Evolutionary conservation across 345 rosid species (phyloP), one percentile per base, ranked within the genome.

Genomic region (Corymbia maculata): DNA sequence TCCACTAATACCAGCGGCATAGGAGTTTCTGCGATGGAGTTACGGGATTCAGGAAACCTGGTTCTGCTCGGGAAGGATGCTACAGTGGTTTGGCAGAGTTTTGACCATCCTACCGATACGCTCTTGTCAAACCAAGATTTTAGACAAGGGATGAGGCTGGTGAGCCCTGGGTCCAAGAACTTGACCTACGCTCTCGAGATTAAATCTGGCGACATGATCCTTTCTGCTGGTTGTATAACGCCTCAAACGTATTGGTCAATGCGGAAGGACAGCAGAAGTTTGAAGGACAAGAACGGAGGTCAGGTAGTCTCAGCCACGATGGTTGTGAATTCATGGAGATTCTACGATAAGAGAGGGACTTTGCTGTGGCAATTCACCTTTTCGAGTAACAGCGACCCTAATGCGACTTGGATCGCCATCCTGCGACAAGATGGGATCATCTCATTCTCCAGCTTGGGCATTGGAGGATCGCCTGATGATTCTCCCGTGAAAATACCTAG

Each of bases 231-330:
- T 61, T 94, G 90, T 90, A 87, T 53, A 44, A 92, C 93, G 52
- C 95, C 94, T 24, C 97, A 97, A 90, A 94, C 94, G 6, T 98
- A 97, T 89, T 98, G 99, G 99, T 95, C 97, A 6, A 90, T 96
- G 92, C 86, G 88, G 50, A 93, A 82, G 14, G 98, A 96, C 1
- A 87, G 53, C 4, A 86, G 90, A 24, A 94, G 10, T 42, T 92
- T 88, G 89, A 90, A 93, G 70, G 91, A 97, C 88, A 90, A 92
- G 88, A 90, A 22, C 5, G 95, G 95, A 6, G 95, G 94, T 22
- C 84, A 52, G 24, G 94, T 93, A 70, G 88, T 89, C 68, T 85
- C 85, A 13, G 95, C 99, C 47, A 89, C 95, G 14, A 86, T 96
- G 9, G 51, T 87, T 45, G 93, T 87, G 28, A 97, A 94, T 88